phyloP scores from a whole-genome alignment of 768 basidiomycete genomes.

The Suillus luteus region DNA sequence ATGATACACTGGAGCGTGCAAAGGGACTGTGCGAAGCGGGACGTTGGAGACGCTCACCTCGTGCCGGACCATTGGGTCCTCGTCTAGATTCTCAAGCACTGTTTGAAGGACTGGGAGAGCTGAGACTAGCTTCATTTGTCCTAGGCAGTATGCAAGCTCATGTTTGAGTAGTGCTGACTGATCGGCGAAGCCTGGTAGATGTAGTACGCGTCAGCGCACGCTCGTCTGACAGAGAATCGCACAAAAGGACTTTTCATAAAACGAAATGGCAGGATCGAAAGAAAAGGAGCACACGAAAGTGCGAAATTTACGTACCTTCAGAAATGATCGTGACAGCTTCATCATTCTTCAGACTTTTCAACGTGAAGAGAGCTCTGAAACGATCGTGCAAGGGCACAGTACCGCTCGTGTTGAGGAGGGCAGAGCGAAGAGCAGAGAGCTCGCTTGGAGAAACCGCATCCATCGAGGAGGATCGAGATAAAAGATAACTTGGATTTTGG shows the following conservation, averaged over 20 bases:
- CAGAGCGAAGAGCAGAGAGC: conserved; percentile 68
- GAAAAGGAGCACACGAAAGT: conserved; percentile 12
- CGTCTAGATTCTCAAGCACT: conserved; percentile 66
- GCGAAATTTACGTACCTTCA: conserved; percentile 54
- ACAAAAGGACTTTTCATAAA: not conserved
- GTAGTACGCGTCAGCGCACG: not conserved
- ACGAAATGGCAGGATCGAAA: not conserved
- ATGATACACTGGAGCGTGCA: not conserved
- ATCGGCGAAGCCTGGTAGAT: conserved; percentile 72
- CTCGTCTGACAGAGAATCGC: not conserved
- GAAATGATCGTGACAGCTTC: conserved; percentile 85
- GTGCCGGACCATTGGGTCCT: conserved; percentile 97
- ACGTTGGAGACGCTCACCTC: conserved; percentile 57
- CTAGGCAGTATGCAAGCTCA: conserved; percentile 95
- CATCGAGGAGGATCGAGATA: conserved; percentile 31
- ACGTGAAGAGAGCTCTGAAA: conserved; percentile 89
- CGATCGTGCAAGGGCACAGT: conserved; percentile 79
- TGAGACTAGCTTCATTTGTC: conserved; percentile 75
- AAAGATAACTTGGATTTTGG: conserved; percentile 39
- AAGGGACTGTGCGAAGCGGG: not conserved
- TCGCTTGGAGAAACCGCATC: conserved; percentile 47
- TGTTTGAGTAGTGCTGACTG: conserved; percentile 92
- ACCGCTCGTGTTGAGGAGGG: conserved; percentile 76
- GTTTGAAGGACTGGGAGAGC: conserved; percentile 81
- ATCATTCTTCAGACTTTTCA: conserved; percentile 80